Conservation (phyloP, 2,329 filamentous ascomycete species). For the Neurospora crassa region DNA sequence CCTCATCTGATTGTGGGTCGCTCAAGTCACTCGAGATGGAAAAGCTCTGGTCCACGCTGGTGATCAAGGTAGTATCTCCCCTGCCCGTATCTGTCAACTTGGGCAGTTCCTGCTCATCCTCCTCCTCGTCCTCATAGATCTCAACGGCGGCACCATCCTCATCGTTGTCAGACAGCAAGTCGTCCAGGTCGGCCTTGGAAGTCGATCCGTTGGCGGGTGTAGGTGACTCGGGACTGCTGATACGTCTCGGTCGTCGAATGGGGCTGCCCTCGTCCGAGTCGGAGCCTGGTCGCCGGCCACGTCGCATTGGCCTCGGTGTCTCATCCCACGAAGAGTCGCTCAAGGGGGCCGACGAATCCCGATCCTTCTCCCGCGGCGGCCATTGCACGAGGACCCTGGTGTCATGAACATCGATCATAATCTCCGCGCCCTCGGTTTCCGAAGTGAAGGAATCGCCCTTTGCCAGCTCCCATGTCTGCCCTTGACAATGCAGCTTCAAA, state of each 20-base stretch:
- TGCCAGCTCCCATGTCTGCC: constrained; percentile 71
- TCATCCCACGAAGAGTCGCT: constrained; percentile 67
- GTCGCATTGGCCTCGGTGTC: constrained; percentile 35
- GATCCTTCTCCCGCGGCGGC: constrained; percentile 50
- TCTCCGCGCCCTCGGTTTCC: constrained; percentile 76
- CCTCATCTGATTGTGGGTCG: constrained; percentile 32
- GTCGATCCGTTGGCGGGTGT: constrained; percentile 36
- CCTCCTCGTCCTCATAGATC: constrained; percentile 61
- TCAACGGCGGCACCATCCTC: constrained; percentile 39
- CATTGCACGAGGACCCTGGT: constrained; percentile 82
- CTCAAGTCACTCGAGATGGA: constrained; percentile 42
- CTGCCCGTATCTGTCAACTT: constrained; percentile 18
- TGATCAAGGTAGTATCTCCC: constrained; percentile 36
- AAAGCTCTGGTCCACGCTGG: constrained; percentile 42
- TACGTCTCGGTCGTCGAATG: constrained; percentile 44
- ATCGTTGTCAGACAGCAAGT: constrained; percentile 29
- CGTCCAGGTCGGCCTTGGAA: constrained; percentile 33
- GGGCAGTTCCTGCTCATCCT: constrained; percentile 42
- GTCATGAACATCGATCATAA: constrained; percentile 93
- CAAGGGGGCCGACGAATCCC: constrained; percentile 37
- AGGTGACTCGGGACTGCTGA: constrained; percentile 67
- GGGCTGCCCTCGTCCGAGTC: constrained; percentile 42
- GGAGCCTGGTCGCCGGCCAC: constrained; percentile 15
- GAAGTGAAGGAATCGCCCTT: constrained; percentile 89
- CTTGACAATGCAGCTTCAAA: constrained; percentile 83